phyloP scores from a whole-genome alignment of 2,329 filamentous ascomycete species.

The Fusarium graminum region DNA sequence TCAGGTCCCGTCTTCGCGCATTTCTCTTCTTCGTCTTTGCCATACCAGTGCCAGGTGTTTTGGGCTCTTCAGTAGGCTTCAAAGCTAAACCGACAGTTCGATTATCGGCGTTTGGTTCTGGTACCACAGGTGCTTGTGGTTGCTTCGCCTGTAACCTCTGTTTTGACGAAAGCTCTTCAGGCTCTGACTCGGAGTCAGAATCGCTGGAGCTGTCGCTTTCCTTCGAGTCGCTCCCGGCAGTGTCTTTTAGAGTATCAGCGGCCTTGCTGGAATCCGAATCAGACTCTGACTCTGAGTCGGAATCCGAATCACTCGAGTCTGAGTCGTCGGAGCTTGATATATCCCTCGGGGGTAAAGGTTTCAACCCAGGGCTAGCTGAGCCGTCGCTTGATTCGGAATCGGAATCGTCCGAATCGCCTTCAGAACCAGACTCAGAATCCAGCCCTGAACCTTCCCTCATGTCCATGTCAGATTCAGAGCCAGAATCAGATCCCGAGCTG shows the following conservation, averaged over 20 bases:
- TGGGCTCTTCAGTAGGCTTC: constrained; percentile 27
- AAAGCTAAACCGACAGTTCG: constrained; percentile 10
- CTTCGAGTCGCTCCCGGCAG: constrained; percentile 26
- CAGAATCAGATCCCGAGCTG: constrained; percentile 49
- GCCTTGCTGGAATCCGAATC: constrained; percentile 9
- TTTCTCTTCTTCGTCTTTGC: constrained; percentile 65
- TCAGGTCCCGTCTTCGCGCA: constrained; percentile 60
- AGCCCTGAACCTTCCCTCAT: constrained; percentile 55
- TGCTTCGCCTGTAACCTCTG: constrained; percentile 16
- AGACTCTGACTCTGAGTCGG: constrained; percentile 13
- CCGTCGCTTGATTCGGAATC: constrained; percentile 1
- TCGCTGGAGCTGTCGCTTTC: constrained; percentile 40
- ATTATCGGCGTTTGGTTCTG: not conserved
- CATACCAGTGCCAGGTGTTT: constrained; percentile 55
- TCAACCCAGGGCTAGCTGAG: not conserved
- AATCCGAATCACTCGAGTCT: constrained; percentile 27
- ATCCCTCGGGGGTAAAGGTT: not conserved
- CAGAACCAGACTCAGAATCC: constrained; percentile 44
- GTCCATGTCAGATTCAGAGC: constrained; percentile 50
- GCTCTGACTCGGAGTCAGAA: constrained; percentile 50
- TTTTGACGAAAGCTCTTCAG: constrained; percentile 57
- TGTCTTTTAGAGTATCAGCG: constrained; percentile 13
- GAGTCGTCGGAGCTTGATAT: constrained; percentile 7
- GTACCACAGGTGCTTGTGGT: not conserved
- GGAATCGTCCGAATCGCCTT: constrained; percentile 24